Percentiles rank a stretch among this genome's conserved stretches.
phyloP scores from a whole-genome alignment of 2,329 filamentous ascomycete species.

The Sclerotinia nivalis region DNA sequence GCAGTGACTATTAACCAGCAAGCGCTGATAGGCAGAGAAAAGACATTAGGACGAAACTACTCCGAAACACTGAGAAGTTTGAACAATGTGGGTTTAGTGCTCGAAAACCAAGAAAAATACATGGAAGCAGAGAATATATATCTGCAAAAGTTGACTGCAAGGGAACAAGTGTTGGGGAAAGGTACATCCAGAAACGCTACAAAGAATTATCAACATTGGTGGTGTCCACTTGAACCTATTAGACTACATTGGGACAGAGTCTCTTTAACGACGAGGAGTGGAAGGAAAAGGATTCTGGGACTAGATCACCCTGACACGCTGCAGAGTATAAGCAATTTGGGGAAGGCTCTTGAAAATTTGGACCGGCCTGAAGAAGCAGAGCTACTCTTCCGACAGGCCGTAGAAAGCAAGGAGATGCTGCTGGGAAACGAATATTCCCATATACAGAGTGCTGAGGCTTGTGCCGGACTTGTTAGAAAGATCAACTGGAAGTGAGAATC shows the following conservation, averaged over 20 bases:
- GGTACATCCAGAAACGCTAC: neutral
- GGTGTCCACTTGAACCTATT: neutral
- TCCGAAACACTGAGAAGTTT: neutral
- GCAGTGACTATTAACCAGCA: constrained; percentile 14
- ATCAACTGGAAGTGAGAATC: too few species aligned
- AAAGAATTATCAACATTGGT: constrained; percentile 19
- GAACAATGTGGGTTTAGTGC: neutral
- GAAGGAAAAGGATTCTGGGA: neutral
- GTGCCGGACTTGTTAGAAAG: too few species aligned
- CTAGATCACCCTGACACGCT: neutral
- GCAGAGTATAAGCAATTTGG: neutral
- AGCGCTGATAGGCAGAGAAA: neutral
- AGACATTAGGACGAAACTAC: neutral
- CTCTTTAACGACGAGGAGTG: neutral
- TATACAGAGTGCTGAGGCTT: neutral
- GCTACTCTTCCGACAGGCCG: neutral
- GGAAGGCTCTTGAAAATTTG: neutral
- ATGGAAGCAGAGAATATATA: neutral
- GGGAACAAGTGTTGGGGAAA: neutral
- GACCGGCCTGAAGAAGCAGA: neutral
- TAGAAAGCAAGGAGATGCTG: neutral
- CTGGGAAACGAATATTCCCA: neutral
- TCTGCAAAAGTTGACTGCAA: neutral
- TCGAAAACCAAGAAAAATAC: neutral
- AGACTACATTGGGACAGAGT: neutral